Evolutionary conservation across 805 yeast species (phyloP), one percentile per base, ranked within the genome.

Genomic region (Lachancea meyersii): DNA sequence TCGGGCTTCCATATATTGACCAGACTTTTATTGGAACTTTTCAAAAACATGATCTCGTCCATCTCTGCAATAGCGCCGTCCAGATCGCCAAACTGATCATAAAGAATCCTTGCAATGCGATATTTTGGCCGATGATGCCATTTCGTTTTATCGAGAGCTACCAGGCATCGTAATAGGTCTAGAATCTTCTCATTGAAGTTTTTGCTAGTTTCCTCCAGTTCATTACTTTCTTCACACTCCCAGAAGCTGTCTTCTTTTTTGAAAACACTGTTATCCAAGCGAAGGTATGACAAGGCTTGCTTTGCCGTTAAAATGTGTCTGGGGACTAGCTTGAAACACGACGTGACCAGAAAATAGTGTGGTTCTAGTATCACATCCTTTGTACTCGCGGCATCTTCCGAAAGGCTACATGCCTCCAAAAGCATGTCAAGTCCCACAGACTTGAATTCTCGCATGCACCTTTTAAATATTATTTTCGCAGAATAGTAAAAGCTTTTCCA

Each of bases 1-100:
- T 88, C 96, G 0, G 97, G 95, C 52, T 87, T 87, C 97, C 98
- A 93, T 44, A 93, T 85, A 50, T 78, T 82, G 1, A 89, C 77
- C 30, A 93, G 71, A 9, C 82, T 77, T 55, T 87, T 84, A 33
- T 79, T 77, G 2, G 76, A 72, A 1, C 87, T 70, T 50, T 80
- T 85, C 38, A 86, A 60, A 6, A 84, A 72, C 40, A 89, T 75
- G 14, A 87, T 65, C 0, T 69, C 57, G 1, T 75, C 67, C 75
- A 91, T 76, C 49, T 83, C 86, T 10, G 73, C 73, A 35, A 71
- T 68, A 0, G 97, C 93, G 1, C 65, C 69, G 2, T 64, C 62
- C 6, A 64, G 48, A 44, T 84, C 79, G 1, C 70, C 61, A 31
- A 77, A 70, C 3, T 79, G 82, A 1, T 78, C 76, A 40, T 65